Evolutionary conservation across 495 filamentous ascomycete genomes (phyloP), one percentile per base, ranked within the genome.

Genomic region (Neurospora sp.): DNA sequence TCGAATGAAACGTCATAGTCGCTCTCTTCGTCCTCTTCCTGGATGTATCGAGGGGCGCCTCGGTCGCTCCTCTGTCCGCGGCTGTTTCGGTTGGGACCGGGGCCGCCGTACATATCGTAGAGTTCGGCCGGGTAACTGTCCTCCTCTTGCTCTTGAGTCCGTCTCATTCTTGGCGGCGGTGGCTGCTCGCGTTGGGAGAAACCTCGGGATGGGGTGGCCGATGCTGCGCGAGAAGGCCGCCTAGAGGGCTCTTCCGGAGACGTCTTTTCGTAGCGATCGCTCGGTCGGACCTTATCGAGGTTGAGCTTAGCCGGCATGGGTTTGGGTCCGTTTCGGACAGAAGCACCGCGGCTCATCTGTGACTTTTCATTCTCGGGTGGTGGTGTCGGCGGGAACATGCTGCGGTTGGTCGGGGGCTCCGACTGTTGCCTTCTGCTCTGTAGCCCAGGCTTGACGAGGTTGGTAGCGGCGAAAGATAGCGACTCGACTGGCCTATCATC

Each of bases 351-450:
- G 76, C 78, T 86, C 79, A 86, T 79, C 22, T 77, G 76, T 14
- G 77, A 73, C 74, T 86, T 87, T 74, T 93, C 94, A 74, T 88
- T 87, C 82, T 98, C 96, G 45, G 96, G 96, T 7, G 96, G 96
- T 68, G 96, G 96, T 17, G 96, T 99, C 41, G 96, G 96, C 6
- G 96, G 96, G 85, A 99, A 98, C 68, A 94, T 87, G 80, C 94
- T 95, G 73, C 95, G 91, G 77, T 74, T 76, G 74, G 89, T 88
- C 35, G 95, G 83, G 8, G 94, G 94, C 20, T 95, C 94, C 75
- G 94, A 94, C 76, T 96, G 93, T 78, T 97, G 93, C 72, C 94
- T 87, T 76, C 89, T 88, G 78, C 91, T 93, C 74, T 84, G 86
- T 59, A 97, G 84, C 38, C 90, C 92, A 35, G 92, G 90, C 79